Percentiles rank a stretch among this genome's conserved stretches.
phyloP scores from a whole-genome alignment of 495 filamentous ascomycete species.

The Aspergillus kassunensis region DNA sequence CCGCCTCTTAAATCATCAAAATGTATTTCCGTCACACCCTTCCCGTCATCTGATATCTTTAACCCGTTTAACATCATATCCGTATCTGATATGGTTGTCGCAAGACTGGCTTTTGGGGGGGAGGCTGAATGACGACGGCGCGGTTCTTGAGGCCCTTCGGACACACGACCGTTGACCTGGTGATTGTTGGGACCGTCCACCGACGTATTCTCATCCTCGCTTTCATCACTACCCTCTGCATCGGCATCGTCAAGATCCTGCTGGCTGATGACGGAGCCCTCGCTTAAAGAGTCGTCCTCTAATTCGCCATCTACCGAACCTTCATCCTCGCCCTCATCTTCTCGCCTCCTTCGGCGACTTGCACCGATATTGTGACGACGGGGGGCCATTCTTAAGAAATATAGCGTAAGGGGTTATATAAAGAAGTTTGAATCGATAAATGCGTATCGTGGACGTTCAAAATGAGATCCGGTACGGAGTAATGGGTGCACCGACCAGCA shows the following conservation, averaged over 20 bases:
- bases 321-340: slow-evolving; percentile 76
- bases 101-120: slow-evolving; percentile 25
- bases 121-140: slow-evolving; percentile 24
- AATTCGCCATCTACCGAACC: slow-evolving; percentile 60
- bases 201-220: slow-evolving; percentile 56
- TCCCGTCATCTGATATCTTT: slow-evolving; percentile 56
- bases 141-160: slow-evolving; percentile 30
- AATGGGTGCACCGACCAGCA: slow-evolving; percentile 20
- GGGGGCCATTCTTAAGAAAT: slow-evolving; percentile 48
- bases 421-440: not conserved
- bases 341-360: slow-evolving; percentile 66
- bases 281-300: slow-evolving; percentile 80
- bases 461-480: slow-evolving; percentile 3
- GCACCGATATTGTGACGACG: slow-evolving; percentile 70
- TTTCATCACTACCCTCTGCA: slow-evolving; percentile 67
- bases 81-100: slow-evolving; percentile 60
- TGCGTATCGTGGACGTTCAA: not conserved
- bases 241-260: slow-evolving; percentile 74
- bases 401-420: not conserved
- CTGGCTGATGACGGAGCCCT: slow-evolving; percentile 70
- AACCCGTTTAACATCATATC: slow-evolving; percentile 87
- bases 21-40: slow-evolving; percentile 54
- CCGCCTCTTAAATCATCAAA: slow-evolving; percentile 58
- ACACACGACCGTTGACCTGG: slow-evolving; percentile 32
- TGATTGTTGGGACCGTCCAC: slow-evolving; percentile 38